Evolutionary conservation across 1,284 basidiomycete genomes (phyloP).

Genomic region (Lignosus rhinocerotis): DNA sequence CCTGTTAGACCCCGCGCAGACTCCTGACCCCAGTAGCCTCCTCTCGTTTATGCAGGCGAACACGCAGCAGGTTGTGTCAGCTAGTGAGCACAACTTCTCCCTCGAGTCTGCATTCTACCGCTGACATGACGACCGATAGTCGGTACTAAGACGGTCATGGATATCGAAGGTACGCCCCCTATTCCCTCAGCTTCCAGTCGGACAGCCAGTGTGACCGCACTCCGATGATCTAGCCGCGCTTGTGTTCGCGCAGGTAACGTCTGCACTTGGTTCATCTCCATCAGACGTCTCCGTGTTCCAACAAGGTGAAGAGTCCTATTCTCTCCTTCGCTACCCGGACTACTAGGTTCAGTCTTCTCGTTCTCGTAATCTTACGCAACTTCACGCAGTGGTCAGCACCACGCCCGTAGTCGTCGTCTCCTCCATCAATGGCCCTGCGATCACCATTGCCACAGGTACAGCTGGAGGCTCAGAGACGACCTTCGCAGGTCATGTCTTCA

Average conservation of each 20-base stretch:
- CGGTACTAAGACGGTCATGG: not conserved
- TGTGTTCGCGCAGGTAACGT: not conserved
- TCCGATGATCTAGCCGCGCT: not conserved
- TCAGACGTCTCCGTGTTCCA: not conserved
- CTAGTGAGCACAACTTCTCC: not conserved
- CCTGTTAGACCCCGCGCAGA: not conserved
- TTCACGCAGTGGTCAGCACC: conserved; percentile 20
- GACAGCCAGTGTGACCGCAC: not conserved
- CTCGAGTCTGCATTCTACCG: not conserved
- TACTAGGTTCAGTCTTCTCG: not conserved
- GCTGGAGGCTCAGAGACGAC: conserved; percentile 22
- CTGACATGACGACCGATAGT: not conserved
- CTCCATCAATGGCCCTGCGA: conserved; percentile 13
- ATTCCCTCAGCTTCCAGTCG: not conserved
- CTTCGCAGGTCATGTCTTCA: conserved; percentile 29
- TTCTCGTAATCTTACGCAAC: not conserved
- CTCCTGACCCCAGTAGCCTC: not conserved
- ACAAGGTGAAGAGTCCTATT: not conserved
- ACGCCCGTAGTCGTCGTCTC: conserved; percentile 30
- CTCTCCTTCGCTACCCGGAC: not conserved
- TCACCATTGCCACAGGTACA: conserved; percentile 24
- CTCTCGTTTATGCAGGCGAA: conserved; percentile 10
- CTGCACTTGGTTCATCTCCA: not conserved
- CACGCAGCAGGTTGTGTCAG: conserved; percentile 1
- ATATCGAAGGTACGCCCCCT: conserved; percentile 4